Percentiles rank a stretch among this genome's conserved stretches.
Evolutionary conservation across 176 grass and related monocot species (phyloP).

Genomic region (Zizania latifolia): DNA sequence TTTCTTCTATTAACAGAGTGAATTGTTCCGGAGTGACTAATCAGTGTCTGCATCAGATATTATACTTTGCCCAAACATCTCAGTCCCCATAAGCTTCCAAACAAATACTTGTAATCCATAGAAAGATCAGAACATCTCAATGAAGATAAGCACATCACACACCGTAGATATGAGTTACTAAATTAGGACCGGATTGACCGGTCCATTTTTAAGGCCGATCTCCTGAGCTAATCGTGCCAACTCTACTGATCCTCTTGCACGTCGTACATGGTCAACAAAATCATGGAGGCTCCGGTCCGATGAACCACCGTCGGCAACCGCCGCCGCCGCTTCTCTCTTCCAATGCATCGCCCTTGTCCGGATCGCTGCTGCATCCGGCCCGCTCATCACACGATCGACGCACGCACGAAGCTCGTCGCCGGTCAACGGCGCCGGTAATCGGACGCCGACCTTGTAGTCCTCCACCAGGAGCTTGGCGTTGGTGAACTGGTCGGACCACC

Average conservation of each 20-base stretch:
- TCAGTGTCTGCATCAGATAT: too few species aligned
- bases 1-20: too few species aligned
- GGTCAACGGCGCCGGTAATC: constrained; percentile 28
- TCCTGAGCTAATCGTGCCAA: neutral
- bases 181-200: neutral
- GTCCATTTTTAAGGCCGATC: neutral
- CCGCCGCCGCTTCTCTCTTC: neutral
- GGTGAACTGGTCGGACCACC: constrained; percentile 54
- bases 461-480: constrained; percentile 48
- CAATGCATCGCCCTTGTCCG: constrained; percentile 5
- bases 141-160: too few species aligned
- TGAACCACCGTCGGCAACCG: constrained; percentile 23
- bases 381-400: constrained; percentile 40
- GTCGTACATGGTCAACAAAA: constrained; percentile 29
- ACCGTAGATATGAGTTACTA: too few species aligned
- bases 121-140: neutral
- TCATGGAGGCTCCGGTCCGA: constrained; percentile 30
- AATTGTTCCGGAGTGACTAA: too few species aligned
- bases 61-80: too few species aligned
- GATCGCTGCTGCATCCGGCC: neutral
- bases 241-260: neutral
- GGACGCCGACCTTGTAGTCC: constrained; percentile 36
- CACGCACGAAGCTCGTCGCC: neutral
- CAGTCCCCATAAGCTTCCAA: too few species aligned
- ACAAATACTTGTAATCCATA: too few species aligned